Conservation (phyloP, 2,329 filamentous ascomycete species). For the Lasiodiplodia gonubiensis region DNA sequence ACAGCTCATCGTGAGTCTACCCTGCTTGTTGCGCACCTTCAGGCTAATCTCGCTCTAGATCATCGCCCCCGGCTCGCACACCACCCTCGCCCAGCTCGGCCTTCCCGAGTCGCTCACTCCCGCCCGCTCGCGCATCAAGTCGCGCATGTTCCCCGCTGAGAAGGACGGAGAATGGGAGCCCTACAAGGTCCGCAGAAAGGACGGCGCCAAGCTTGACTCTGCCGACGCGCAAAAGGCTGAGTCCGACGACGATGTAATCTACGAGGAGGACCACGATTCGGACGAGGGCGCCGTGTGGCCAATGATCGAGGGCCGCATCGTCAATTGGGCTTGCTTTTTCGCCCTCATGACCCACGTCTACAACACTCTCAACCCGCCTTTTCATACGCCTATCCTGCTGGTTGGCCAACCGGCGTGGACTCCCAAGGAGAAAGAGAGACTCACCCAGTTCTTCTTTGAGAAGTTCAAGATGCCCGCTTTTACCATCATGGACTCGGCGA, state of each 20-base stretch:
- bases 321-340: constrained; percentile 91
- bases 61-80: constrained; percentile 84
- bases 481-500: constrained; percentile 84
- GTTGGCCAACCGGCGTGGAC: constrained; percentile 92
- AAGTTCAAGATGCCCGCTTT: constrained; percentile 95
- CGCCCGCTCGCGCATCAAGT: constrained; percentile 82
- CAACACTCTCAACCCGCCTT: constrained; percentile 84
- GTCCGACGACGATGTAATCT: constrained; percentile 65
- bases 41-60: constrained; percentile 49
- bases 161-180: constrained; percentile 83
- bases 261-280: constrained; percentile 86
- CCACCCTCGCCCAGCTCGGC: constrained; percentile 88
- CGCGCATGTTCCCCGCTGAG: constrained; percentile 86
- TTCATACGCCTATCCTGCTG: constrained; percentile 92
- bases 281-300: constrained; percentile 91
- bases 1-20: constrained; percentile 48
- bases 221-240: constrained; percentile 41
- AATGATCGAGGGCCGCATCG: constrained; percentile 78
- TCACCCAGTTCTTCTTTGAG: constrained; percentile 95
- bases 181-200: constrained; percentile 70
- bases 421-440: constrained; percentile 80
- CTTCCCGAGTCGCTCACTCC: constrained; percentile 90
- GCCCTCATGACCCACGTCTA: constrained; percentile 93
- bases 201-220: constrained; percentile 34
- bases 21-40: neutral